Percentiles rank a stretch among this genome's conserved stretches.
phyloP scores from a whole-genome alignment of 345 rosid genomes.

The Atalantia buxifolia region DNA sequence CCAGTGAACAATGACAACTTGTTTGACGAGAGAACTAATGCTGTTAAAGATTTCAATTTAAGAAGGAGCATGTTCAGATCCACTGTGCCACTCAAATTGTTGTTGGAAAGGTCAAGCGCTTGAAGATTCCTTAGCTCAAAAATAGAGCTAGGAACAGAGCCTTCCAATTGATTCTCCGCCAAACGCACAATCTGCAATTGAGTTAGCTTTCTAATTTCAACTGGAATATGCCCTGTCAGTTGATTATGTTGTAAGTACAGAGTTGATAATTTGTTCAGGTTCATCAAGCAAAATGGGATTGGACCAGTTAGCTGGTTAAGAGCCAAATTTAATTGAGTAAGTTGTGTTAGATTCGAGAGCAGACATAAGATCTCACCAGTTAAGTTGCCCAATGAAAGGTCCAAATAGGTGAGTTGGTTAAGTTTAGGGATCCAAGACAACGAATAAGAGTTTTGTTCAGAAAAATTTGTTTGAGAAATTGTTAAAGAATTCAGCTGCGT shows the following conservation, averaged over 20 bases:
- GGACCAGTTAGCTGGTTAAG: conserved; percentile 9
- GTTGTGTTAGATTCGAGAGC: neutral
- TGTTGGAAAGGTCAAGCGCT: neutral
- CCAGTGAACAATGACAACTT: neutral
- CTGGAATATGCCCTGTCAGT: neutral
- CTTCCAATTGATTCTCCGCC: neutral
- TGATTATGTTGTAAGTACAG: neutral
- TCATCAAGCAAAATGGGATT: conserved; percentile 10
- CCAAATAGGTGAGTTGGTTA: neutral
- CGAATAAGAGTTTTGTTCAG: neutral
- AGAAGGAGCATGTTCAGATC: conserved; percentile 1
- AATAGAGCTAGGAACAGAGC: neutral
- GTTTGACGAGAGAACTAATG: conserved; percentile 8
- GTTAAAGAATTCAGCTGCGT: neutral
- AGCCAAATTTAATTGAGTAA: neutral
- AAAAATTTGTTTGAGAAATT: neutral
- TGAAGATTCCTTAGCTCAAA: conserved; percentile 1
- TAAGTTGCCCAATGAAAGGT: neutral
- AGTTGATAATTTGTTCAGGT: neutral
- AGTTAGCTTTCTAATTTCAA: neutral
- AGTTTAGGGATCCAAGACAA: neutral
- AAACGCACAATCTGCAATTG: neutral
- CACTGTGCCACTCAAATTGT: conserved; percentile 12
- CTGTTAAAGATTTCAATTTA: neutral
- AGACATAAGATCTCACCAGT: neutral